Percentiles rank a stretch among this genome's conserved stretches.
These are phyloP conservation scores for Arthrobotrys conoides DNA, from an alignment of 2,329 filamentous ascomycete genomes.

Conservation along the genomic window DNA sequence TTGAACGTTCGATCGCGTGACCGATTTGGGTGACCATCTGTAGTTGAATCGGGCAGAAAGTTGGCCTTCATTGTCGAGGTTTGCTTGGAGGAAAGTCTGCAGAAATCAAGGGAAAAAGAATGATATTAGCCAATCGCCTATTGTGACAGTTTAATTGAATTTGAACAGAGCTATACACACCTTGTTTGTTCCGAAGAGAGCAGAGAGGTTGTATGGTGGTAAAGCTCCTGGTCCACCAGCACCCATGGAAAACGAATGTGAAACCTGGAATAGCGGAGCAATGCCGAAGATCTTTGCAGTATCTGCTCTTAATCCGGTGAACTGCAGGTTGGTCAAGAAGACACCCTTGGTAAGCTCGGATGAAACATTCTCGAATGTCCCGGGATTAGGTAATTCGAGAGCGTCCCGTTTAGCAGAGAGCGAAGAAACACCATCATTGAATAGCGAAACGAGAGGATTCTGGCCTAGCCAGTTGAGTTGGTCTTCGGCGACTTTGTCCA, in stretches of 20 bases:
- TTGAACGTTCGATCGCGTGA: constrained; percentile 90
- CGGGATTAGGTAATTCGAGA: constrained; percentile 91
- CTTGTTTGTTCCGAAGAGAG: constrained; percentile 92
- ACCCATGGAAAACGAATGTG: constrained; percentile 95
- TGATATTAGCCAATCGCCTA: constrained; percentile 27
- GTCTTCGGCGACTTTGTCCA: constrained; percentile 60
- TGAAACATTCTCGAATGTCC: constrained; percentile 88
- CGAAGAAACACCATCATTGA: constrained; percentile 83
- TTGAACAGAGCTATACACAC: constrained; percentile 71
- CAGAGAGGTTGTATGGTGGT: constrained; percentile 94
- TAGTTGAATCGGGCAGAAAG: constrained; percentile 93
- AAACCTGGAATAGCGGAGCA: constrained; percentile 94
- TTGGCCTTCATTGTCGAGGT: constrained; percentile 90
- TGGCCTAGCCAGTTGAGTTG: constrained; percentile 78
- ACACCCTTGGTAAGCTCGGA: constrained; percentile 97
- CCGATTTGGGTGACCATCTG: constrained; percentile 83
- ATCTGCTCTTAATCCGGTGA: constrained; percentile 94
- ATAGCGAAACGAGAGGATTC: constrained; percentile 78
- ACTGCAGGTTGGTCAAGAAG: constrained; percentile 95
- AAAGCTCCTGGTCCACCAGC: constrained; percentile 76
- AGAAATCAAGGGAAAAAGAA: neutral
- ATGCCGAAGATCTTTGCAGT: constrained; percentile 97
- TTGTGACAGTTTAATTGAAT: constrained; percentile 13
- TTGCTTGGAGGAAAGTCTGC: constrained; percentile 95
- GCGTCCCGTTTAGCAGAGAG: constrained; percentile 89